Evolutionary conservation across 2,329 filamentous ascomycete species (phyloP).

Genomic region (Botryosphaeria agaves): DNA sequence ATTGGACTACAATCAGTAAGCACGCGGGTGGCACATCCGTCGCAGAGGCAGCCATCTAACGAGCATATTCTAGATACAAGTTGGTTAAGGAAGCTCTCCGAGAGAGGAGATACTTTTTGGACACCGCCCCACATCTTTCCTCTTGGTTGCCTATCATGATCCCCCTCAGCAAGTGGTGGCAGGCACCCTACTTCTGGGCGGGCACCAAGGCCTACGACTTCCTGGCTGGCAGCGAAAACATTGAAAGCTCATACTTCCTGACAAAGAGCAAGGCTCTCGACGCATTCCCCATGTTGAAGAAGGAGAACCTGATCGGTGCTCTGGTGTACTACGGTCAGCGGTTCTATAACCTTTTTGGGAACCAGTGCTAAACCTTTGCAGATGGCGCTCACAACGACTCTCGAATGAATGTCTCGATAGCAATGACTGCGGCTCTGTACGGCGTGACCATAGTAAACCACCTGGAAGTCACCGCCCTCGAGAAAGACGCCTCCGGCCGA

Average conservation of each 20-base stretch:
- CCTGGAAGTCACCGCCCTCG: constrained; percentile 58
- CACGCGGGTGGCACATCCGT: not conserved
- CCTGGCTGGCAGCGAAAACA: constrained; percentile 69
- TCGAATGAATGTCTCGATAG: constrained; percentile 77
- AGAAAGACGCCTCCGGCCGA: constrained; percentile 56
- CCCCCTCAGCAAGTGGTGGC: constrained; percentile 68
- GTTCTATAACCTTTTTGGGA: not conserved
- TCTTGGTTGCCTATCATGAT: constrained; percentile 72
- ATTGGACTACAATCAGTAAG: constrained; percentile 62
- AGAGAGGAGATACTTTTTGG: constrained; percentile 68
- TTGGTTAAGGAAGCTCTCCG: constrained; percentile 68
- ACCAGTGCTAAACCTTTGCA: constrained; percentile 7
- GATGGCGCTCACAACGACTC: constrained; percentile 88
- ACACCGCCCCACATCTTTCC: constrained; percentile 68
- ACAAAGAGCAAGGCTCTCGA: constrained; percentile 74
- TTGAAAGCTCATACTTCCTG: constrained; percentile 78
- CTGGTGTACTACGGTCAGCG: constrained; percentile 68
- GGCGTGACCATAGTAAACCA: constrained; percentile 72
- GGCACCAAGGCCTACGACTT: constrained; percentile 74
- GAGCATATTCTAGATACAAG: constrained; percentile 28
- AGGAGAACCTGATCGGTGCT: constrained; percentile 59
- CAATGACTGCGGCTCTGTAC: constrained; percentile 78
- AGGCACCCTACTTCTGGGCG: constrained; percentile 63
- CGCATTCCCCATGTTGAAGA: constrained; percentile 78
- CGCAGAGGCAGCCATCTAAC: constrained; percentile 2